Conservation (phyloP, 1,139 yeast species). For the Arxiozyma telluris region DNA sequence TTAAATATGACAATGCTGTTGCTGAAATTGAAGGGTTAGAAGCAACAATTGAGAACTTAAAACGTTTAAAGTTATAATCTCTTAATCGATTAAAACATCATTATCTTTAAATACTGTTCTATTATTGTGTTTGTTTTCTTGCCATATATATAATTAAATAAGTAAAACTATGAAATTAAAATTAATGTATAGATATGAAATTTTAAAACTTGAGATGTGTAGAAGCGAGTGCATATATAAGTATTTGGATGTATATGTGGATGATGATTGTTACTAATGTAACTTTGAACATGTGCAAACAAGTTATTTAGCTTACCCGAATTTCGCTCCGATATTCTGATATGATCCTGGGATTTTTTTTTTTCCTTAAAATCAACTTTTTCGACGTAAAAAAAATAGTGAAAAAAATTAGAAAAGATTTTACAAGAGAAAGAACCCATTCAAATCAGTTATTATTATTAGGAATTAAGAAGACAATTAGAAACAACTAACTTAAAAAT, state of each 20-base stretch:
- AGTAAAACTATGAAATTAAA: too few relatives aligned
- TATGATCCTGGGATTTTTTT: neutral
- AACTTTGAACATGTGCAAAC: neutral
- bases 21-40: constrained; percentile 87
- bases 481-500: too few relatives aligned
- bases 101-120: too few relatives aligned
- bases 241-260: too few relatives aligned
- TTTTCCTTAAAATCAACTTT: neutral
- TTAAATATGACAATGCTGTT: constrained; percentile 57
- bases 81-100: neutral
- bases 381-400: neutral
- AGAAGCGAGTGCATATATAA: too few relatives aligned
- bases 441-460: too few relatives aligned
- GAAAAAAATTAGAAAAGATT: neutral
- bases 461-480: too few relatives aligned
- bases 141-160: too few relatives aligned
- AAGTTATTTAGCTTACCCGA: neutral
- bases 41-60: constrained; percentile 66
- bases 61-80: constrained; percentile 54
- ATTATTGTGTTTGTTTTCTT: too few relatives aligned
- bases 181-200: neutral
- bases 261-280: neutral
- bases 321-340: neutral
- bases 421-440: neutral
- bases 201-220: neutral